Base-by-base conservation (phyloP, 2,329 filamentous ascomycete species). In the Dothideomycetidae sp. region DNA sequence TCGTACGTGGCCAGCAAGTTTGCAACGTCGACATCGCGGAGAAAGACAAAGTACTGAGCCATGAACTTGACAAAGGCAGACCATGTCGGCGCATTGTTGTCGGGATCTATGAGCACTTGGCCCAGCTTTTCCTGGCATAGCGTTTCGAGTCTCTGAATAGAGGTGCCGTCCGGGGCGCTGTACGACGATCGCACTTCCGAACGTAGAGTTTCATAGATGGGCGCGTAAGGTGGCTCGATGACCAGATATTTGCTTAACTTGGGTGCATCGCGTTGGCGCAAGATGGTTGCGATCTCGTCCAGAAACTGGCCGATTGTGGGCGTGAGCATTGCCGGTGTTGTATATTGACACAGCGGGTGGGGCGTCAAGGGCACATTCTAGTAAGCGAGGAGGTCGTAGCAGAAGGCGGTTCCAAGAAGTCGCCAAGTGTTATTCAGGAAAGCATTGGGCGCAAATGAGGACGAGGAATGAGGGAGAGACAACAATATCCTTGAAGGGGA, bases 21-120 rank as follows among this genome's bases (percentile, higher is more conserved):
- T 10, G 76, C 71, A 34, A 81, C 75, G 49, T 92, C 70, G 36
- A 88, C 76, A 50, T 92, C 82, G 39, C 85, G 67, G 64, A 88
- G 73, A 49, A 86, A 93, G 31, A 71, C 64, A 45, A 93, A 66
- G 51, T 92, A 94, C 34, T 83, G 75, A 49, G 75, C 79, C 56
- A 92, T 73, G 52, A 93, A 92, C 2, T 74, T 70, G 34, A 79
- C 66, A 53, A 93, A 84, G 1, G 79, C 73, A 0, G 75, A 72
- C 83, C 84, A 93, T 0, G 70, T 67, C 5, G 77, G 75, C 36
- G 80, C 73, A 0, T 67, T 63, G 2, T 73, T 68, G 29, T 79
- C 69, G 3, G 36, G 17, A 15, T 29, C 36, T n/a, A 18, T 38
- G 29, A 38, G 36, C 5, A 38, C 36, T 2, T 29, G 31, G 15